Conservation (phyloP, 352 stramenopile genomes). For the Pythium insidiosum region DNA sequence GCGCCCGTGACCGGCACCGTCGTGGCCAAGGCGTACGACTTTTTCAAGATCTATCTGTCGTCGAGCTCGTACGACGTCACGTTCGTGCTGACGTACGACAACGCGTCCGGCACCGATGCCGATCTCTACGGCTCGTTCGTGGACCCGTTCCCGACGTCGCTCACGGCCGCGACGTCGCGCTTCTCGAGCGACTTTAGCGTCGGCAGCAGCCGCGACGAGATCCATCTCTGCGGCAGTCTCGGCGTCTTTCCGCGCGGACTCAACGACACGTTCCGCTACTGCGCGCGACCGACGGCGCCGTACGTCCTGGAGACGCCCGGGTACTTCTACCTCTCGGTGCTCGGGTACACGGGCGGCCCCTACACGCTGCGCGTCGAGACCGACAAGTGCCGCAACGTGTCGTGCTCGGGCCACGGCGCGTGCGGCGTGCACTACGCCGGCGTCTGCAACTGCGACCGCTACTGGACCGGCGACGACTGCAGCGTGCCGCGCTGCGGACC, state of each 20-base stretch:
- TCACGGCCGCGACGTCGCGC: slow-evolving; percentile 28
- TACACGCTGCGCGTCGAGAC: slow-evolving; percentile 44
- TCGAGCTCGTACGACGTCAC: slow-evolving; percentile 66
- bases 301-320: slow-evolving; percentile 51
- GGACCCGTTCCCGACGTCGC: slow-evolving; percentile 38
- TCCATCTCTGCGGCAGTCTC: slow-evolving; percentile 59
- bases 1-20: slow-evolving; percentile 18
- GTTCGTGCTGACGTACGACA: slow-evolving; percentile 35
- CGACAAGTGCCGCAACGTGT: slow-evolving; percentile 57
- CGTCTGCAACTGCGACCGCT: slow-evolving; percentile 62
- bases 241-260: slow-evolving; percentile 51
- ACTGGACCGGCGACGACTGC: slow-evolving; percentile 71
- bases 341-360: slow-evolving; percentile 34
- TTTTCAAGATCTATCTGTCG: slow-evolving; percentile 53
- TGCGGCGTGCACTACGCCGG: slow-evolving; percentile 59
- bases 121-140: slow-evolving; percentile 75
- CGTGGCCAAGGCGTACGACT: slow-evolving; percentile 48
- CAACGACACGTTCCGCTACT: slow-evolving; percentile 52
- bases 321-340: slow-evolving; percentile 61
- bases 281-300: slow-evolving; percentile 30
- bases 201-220: slow-evolving; percentile 34
- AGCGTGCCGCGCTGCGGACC: slow-evolving; percentile 62
- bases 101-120: slow-evolving; percentile 26
- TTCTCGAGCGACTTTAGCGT: slow-evolving; percentile 49
- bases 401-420: slow-evolving; percentile 43